phyloP scores from a whole-genome alignment of 371 early-diverging fungal genomes.

The Syncephalastrum contaminatum region DNA sequence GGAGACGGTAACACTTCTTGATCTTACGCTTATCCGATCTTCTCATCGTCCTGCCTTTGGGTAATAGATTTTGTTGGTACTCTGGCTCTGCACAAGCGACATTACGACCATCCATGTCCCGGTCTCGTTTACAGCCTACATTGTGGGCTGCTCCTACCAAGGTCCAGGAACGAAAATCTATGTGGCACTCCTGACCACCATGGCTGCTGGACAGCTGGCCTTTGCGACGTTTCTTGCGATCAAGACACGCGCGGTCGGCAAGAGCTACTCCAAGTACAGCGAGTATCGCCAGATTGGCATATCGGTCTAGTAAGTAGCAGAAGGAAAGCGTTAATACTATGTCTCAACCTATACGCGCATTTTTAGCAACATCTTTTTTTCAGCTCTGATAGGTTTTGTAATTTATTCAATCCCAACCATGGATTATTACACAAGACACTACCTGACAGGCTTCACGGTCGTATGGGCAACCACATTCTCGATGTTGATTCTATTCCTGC shows the following conservation, averaged over 20 bases:
- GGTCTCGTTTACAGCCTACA: conserved; percentile 34
- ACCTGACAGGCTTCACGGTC: conserved; percentile 50
- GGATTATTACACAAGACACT: conserved; percentile 53
- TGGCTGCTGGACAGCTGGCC: conserved; percentile 35
- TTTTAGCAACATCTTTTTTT: conserved; percentile 57
- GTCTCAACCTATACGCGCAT: not conserved
- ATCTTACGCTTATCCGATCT: not conserved
- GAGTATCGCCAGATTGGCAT: conserved; percentile 61
- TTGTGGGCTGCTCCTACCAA: conserved; percentile 43
- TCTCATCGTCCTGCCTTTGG: not conserved
- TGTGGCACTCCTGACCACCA: conserved; percentile 28
- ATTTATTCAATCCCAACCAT: conserved; percentile 48
- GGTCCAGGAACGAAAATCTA: conserved; percentile 34
- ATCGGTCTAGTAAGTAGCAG: conserved; percentile 55
- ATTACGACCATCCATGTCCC: conserved; percentile 31
- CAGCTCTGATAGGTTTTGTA: conserved; percentile 49
- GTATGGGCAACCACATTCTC: conserved; percentile 60
- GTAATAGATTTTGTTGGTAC: conserved; percentile 35
- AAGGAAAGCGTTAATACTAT: not conserved
- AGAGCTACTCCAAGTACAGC: conserved; percentile 51
- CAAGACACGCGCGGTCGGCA: conserved; percentile 54
- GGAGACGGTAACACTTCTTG: conserved; percentile 34
- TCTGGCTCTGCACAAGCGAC: conserved; percentile 39
- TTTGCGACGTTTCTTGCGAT: conserved; percentile 56
- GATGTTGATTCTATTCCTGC: conserved; percentile 50